Percentiles rank a stretch among this genome's conserved stretches.
phyloP scores from a whole-genome alignment of 345 rosid species.

The Gossypium bickii region DNA sequence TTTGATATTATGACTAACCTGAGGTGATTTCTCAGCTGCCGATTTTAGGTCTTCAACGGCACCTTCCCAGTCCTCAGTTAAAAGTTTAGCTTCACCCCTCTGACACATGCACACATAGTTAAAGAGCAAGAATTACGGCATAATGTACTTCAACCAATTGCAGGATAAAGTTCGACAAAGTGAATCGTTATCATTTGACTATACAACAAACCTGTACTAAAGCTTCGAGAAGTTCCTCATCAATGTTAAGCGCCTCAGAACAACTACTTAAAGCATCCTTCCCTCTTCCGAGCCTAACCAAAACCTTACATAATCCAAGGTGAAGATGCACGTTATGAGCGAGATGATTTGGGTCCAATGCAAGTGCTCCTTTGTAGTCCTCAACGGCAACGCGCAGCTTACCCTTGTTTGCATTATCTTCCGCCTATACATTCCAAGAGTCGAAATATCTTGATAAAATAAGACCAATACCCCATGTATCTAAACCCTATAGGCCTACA shows the following conservation, averaged over 20 bases:
- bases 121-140: constrained; percentile 1
- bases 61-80: constrained; percentile 97
- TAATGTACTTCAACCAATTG: neutral
- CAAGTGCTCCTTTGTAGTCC: constrained; percentile 79
- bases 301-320: constrained; percentile 86
- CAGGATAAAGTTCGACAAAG: neutral
- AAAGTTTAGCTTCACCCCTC: constrained; percentile 97
- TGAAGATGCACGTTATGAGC: constrained; percentile 88
- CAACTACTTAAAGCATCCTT: constrained; percentile 86
- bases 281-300: constrained; percentile 95
- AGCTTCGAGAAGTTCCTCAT: constrained; percentile 80
- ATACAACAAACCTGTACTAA: constrained; percentile 66
- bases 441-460: neutral
- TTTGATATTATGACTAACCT: constrained; percentile 44
- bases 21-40: constrained; percentile 83
- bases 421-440: constrained; percentile 52
- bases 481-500: neutral
- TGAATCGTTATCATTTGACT: neutral
- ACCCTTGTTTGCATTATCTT: constrained; percentile 83
- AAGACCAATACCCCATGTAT: neutral
- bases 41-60: constrained; percentile 85
- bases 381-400: constrained; percentile 86
- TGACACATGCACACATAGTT: constrained; percentile 19
- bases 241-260: constrained; percentile 72
- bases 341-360: constrained; percentile 78